A percentile compares a stretch with the other conserved stretches of the same genome.
Evolutionary conservation across 352 stramenopile genomes (phyloP).

Genomic region (Phytopythium boreale): DNA sequence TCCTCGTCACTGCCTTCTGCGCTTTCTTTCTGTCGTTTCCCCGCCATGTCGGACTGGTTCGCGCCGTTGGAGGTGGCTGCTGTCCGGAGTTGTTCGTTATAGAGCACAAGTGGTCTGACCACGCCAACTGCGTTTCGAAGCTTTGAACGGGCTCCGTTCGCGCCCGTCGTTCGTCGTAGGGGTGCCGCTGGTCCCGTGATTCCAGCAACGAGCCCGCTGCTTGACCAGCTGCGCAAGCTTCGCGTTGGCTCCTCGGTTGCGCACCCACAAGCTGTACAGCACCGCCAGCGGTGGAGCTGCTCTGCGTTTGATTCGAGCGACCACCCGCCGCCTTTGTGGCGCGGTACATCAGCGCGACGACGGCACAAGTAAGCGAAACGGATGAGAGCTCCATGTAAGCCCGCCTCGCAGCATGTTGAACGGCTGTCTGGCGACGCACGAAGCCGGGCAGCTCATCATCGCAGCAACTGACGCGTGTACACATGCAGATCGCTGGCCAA

Average conservation of each 20-base stretch:
- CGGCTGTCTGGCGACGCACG: no score
- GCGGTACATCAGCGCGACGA: background rate
- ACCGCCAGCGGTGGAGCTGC: background rate
- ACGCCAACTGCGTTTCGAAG: background rate
- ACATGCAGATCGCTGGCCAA: constrained; percentile 5
- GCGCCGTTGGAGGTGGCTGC: background rate
- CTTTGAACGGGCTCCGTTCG: background rate
- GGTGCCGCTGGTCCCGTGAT: background rate
- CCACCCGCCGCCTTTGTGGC: background rate
- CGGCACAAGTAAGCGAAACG: background rate
- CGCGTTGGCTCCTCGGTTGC: background rate
- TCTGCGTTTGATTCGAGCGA: background rate
- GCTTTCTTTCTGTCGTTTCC: background rate
- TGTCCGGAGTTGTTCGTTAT: background rate
- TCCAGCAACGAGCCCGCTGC: background rate
- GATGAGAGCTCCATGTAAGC: constrained; percentile 9
- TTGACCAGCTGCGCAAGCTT: background rate
- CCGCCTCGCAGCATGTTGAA: background rate
- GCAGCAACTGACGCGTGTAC: background rate
- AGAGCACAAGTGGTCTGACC: background rate
- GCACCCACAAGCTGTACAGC: background rate
- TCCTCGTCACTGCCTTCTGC: background rate
- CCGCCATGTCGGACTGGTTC: background rate
- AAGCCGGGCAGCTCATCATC: no score
- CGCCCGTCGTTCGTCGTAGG: background rate